phyloP scores from a whole-genome alignment of 495 filamentous ascomycete species.

The Hypoxylon trugodes region DNA sequence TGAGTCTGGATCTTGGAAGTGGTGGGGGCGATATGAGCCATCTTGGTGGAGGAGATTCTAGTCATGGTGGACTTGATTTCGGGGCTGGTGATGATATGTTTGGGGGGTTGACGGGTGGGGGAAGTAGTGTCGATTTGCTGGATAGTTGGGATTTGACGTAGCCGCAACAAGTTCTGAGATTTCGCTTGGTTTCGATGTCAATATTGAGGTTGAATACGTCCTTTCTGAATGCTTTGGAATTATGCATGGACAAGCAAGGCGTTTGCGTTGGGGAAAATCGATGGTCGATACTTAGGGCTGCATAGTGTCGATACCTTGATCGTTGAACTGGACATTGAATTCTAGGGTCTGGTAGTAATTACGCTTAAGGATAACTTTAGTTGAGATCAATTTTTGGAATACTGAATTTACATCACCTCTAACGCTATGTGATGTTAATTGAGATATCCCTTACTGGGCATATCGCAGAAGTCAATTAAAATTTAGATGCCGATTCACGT shows the following conservation, averaged over 20 bases:
- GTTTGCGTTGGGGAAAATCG: slow-evolving; percentile 13
- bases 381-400: no score
- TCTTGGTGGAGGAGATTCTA: slow-evolving; percentile 31
- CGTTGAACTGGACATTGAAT: no score
- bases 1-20: slow-evolving; percentile 35
- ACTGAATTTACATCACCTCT: no score
- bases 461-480: no score
- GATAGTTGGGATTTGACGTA: slow-evolving; percentile 44
- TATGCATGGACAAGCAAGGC: slow-evolving; percentile 1
- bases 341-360: no score
- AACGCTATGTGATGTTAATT: no score
- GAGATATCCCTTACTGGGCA: no score
- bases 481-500: neutral
- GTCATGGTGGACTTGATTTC: slow-evolving; percentile 38
- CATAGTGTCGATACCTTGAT: no score
- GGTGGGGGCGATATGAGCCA: slow-evolving; percentile 38
- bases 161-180: no score
- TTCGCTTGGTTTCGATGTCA: no score
- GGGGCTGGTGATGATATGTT: slow-evolving; percentile 41
- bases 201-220: neutral
- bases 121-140: slow-evolving; percentile 28
- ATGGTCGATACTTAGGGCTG: no score
- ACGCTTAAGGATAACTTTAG: no score
- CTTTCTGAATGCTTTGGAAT: neutral
- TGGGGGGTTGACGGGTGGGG: slow-evolving; percentile 23